Base-by-base conservation (phyloP, 768 basidiomycete species). In the Coprinopsis marcescibilis region DNA sequence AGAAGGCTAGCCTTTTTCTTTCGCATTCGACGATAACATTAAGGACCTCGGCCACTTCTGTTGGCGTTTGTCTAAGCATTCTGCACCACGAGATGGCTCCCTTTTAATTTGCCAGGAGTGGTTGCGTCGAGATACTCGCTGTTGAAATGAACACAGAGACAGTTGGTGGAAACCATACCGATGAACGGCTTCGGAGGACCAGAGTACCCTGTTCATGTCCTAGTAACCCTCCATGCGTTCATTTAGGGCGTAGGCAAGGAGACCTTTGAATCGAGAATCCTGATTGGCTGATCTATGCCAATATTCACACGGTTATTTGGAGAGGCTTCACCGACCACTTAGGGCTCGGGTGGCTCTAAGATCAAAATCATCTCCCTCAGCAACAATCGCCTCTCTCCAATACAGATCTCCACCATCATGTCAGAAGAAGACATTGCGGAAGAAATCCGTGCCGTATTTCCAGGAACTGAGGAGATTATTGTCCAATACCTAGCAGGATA, bases 401-500 rank as follows among this genome's bases (percentile, higher is more conserved):
- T 26, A 26, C 52, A 30, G 42, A 34, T 20, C 48, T 19, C n/a
- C n/a, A n/a, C 45, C 26, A 46, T 13, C 42, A 86, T 86, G 84
- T 79, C 83, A 38, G 77, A 80, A 34, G 74, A 79, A 50, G 84
- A 88, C 55, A 83, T 90, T 54, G 86, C 87, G 15, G 81, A 87
- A 61, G 83, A 87, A 60, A 89, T 90, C 51, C 77, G 86, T 23
- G 64, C 67, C 8, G 69, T 64, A 34, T 76, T 89, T 46, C 85
- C 85, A 0, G 87, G 80, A 7, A 83, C 87, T 1, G 90, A 93
- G 57, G 89, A 92, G 60, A 76, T 89, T 51, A 76, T 92, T 51
- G 82, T 91, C 3, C 84, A 90, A 50, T 93, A 92, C 59, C 76
- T 93, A 24, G 73, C 86, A n/a, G 89, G 89, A 32, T 89, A 89